These are phyloP conservation scores for Suillus discolor DNA, from an alignment of 768 basidiomycete species.

Conservation along the genomic window DNA sequence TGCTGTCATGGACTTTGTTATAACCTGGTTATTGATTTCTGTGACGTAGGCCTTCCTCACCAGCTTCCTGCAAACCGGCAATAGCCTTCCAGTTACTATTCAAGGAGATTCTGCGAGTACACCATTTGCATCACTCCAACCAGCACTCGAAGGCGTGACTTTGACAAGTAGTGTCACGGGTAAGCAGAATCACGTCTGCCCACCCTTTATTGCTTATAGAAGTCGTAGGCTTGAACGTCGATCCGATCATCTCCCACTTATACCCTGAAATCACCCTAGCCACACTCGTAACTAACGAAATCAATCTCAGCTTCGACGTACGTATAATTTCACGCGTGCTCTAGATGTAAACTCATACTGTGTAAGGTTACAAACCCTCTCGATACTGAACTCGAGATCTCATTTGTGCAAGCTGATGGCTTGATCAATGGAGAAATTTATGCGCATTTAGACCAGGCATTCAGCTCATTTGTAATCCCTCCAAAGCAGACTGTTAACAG, in stretches of 20 bases:
- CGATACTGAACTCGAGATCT: slow-evolving; percentile 56
- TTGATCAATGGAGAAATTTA: slow-evolving; percentile 54
- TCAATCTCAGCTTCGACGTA: slow-evolving; percentile 61
- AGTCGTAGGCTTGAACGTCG: slow-evolving; percentile 46
- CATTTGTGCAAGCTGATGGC: slow-evolving; percentile 58
- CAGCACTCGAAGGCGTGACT: slow-evolving; percentile 55
- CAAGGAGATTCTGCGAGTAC: slow-evolving; percentile 61
- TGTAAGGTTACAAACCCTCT: slow-evolving; percentile 55
- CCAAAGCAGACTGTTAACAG: slow-evolving; percentile 62
- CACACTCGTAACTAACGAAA: slow-evolving; percentile 50
- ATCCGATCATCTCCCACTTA: slow-evolving; percentile 58
- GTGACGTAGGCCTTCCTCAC: slow-evolving; percentile 52
- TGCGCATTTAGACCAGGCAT: slow-evolving; percentile 59
- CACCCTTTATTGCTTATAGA: neutral
- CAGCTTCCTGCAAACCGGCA: slow-evolving; percentile 56
- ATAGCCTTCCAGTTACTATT: slow-evolving; percentile 52
- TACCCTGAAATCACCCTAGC: slow-evolving; percentile 54
- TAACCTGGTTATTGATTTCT: neutral
- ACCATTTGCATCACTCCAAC: slow-evolving; percentile 60
- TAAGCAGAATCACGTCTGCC: slow-evolving; percentile 18
- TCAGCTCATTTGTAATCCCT: slow-evolving; percentile 57
- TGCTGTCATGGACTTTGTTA: neutral
- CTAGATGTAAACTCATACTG: neutral
- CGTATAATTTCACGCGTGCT: slow-evolving; percentile 21
- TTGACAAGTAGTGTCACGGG: slow-evolving; percentile 54